phyloP scores from a whole-genome alignment of 1,284 basidiomycete genomes.

The Ceratobasidium papillatum region DNA sequence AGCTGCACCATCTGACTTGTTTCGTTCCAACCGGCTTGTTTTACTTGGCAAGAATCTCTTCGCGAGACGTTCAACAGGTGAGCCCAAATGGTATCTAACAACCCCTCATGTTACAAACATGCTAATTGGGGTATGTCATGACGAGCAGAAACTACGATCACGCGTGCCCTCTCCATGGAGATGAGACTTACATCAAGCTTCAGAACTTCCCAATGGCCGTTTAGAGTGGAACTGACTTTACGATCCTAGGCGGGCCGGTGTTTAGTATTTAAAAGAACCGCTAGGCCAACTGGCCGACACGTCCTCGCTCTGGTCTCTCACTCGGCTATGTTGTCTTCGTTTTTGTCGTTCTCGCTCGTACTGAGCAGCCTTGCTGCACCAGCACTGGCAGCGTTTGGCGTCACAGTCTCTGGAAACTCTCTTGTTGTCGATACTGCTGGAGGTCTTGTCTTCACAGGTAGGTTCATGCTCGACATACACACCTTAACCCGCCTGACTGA shows the following conservation, averaged over 20 bases:
- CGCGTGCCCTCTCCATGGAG: constrained; percentile 22
- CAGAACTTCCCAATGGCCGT: not conserved
- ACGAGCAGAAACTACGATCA: not conserved
- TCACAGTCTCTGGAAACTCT: constrained; percentile 36
- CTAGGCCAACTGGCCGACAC: not conserved
- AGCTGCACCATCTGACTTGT: constrained; percentile 7
- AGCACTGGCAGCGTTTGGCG: constrained; percentile 41
- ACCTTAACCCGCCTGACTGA: not conserved
- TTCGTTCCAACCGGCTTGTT: not conserved
- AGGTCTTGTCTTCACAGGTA: constrained; percentile 40
- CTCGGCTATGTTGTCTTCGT: constrained; percentile 7
- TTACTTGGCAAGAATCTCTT: not conserved
- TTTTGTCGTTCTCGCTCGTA: constrained; percentile 9
- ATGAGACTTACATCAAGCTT: constrained; percentile 1
- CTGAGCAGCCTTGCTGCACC: constrained; percentile 14
- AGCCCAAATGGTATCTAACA: not conserved
- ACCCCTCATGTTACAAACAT: not conserved
- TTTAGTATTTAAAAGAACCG: constrained; percentile 14
- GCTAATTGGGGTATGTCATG: not conserved
- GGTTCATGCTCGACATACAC: not conserved
- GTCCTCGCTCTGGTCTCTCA: not conserved
- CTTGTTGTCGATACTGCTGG: constrained; percentile 40
- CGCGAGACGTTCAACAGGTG: not conserved
- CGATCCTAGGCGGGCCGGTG: constrained; percentile 2
- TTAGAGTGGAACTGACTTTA: not conserved